A percentile compares a stretch with the other conserved stretches of the same genome.
These are phyloP conservation scores for Xerocomellus intermedius DNA, from an alignment of 768 basidiomycete genomes.

Conservation along the genomic window DNA sequence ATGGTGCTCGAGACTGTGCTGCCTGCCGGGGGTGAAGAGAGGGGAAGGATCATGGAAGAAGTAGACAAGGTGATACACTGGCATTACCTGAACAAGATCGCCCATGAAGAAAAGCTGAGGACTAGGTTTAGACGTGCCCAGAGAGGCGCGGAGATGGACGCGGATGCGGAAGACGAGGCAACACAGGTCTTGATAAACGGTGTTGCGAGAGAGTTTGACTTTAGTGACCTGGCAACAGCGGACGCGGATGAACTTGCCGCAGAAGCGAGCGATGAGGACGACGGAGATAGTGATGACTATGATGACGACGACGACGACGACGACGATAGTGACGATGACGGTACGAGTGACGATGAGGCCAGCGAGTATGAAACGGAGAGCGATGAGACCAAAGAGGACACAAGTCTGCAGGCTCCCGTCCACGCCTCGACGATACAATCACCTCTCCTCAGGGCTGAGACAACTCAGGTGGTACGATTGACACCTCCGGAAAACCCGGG, in stretches of 20 bases:
- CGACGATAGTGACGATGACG: constrained; percentile 41
- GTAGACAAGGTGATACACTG: constrained; percentile 88
- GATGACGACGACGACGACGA: constrained; percentile 35
- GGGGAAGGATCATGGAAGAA: constrained; percentile 75
- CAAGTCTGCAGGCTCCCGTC: neutral
- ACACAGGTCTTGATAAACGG: constrained; percentile 75
- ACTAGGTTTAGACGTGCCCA: constrained; percentile 71
- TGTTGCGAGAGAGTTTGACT: constrained; percentile 77
- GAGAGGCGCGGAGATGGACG: constrained; percentile 41
- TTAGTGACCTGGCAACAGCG: constrained; percentile 74
- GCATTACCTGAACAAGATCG: constrained; percentile 91
- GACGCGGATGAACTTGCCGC: constrained; percentile 82
- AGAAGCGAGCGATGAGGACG: constrained; percentile 58
- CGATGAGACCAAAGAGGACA: constrained; percentile 12
- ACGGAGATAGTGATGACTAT: constrained; percentile 43
- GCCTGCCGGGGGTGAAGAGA: constrained; percentile 77
- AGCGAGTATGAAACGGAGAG: constrained; percentile 36
- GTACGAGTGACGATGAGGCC: constrained; percentile 36
- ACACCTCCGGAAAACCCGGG: neutral
- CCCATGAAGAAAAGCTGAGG: constrained; percentile 90
- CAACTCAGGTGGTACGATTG: neutral
- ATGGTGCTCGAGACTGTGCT: constrained; percentile 88
- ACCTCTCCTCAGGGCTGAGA: neutral
- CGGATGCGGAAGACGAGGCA: constrained; percentile 76
- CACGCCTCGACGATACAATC: neutral